A percentile compares a stretch with the other conserved stretches of the same genome.
Conservation (phyloP, 305 asterid genomes). For the Rubia occidens region DNA sequence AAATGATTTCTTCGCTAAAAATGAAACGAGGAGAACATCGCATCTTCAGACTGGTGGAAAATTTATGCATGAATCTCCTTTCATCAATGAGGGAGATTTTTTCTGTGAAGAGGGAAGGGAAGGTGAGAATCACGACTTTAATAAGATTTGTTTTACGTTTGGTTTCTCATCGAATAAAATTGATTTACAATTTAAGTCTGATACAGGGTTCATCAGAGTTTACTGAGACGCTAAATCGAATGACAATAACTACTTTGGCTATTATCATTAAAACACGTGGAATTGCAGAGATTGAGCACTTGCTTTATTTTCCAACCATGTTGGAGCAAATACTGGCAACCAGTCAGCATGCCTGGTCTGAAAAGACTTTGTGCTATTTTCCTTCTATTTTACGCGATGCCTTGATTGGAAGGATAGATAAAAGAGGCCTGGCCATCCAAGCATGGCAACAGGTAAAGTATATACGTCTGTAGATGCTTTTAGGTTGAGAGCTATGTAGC, state of each 20-base stretch:
- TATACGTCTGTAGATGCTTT: constrained; percentile 5
- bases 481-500: constrained; percentile 2
- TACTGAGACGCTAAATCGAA: constrained; percentile 87
- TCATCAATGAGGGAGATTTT: constrained; percentile 86
- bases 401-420: constrained; percentile 72
- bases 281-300: constrained; percentile 85
- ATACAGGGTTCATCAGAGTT: constrained; percentile 95
- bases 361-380: constrained; percentile 80
- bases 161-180: constrained; percentile 15
- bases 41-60: constrained; percentile 82
- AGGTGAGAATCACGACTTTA: constrained; percentile 39
- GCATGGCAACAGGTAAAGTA: constrained; percentile 80
- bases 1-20: constrained; percentile 75
- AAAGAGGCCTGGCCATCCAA: constrained; percentile 81
- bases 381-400: constrained; percentile 81
- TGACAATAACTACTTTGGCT: constrained; percentile 75
- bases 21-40: constrained; percentile 99
- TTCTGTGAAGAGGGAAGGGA: constrained; percentile 88
- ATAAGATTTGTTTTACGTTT: constrained; percentile 13
- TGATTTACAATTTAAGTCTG: constrained; percentile 24
- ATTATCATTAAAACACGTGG: constrained; percentile 94
- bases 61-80: constrained; percentile 88
- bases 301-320: constrained; percentile 83
- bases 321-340: constrained; percentile 84
- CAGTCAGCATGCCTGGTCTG: constrained; percentile 99